A percentile compares a stretch with the other conserved stretches of the same genome.
phyloP scores from a whole-genome alignment of 352 stramenopile genomes.

The Pseudoperonospora humuli region DNA sequence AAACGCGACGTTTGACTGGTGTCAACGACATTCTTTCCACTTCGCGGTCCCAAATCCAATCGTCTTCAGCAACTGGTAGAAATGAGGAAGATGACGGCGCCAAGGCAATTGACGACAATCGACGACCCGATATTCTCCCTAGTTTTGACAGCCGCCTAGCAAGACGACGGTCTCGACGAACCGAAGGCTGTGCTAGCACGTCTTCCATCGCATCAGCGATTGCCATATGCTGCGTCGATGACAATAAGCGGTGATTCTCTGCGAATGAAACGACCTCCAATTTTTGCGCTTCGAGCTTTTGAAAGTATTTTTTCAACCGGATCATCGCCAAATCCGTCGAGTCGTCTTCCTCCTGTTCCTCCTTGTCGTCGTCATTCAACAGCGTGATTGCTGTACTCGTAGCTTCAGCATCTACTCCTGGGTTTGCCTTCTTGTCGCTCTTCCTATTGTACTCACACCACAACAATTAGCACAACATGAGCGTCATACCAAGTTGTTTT shows the following conservation, averaged over 20 bases:
- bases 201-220: slow-evolving; percentile 77
- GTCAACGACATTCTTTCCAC: slow-evolving; percentile 33
- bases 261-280: slow-evolving; percentile 58
- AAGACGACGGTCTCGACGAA: slow-evolving; percentile 50
- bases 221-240: slow-evolving; percentile 46
- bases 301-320: slow-evolving; percentile 44
- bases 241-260: slow-evolving; percentile 54
- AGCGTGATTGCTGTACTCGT: background rate
- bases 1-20: slow-evolving; percentile 24
- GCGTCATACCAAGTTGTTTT: background rate
- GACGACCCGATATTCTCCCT: slow-evolving; percentile 40
- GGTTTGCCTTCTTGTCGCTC: background rate
- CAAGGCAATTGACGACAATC: slow-evolving; percentile 35
- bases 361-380: slow-evolving; percentile 4
- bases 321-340: slow-evolving; percentile 25
- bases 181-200: slow-evolving; percentile 50
- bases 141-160: slow-evolving; percentile 55
- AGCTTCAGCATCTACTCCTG: background rate
- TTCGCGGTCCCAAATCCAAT: slow-evolving; percentile 45
- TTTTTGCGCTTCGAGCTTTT: slow-evolving; percentile 38
- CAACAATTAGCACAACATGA: slow-evolving; percentile 2
- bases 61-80: slow-evolving; percentile 32
- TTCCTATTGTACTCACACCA: slow-evolving; percentile 1
- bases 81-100: slow-evolving; percentile 24
- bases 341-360: slow-evolving; percentile 11